Conservation (phyloP, 2,329 filamentous ascomycete species). For the Talaromyces sp. region DNA sequence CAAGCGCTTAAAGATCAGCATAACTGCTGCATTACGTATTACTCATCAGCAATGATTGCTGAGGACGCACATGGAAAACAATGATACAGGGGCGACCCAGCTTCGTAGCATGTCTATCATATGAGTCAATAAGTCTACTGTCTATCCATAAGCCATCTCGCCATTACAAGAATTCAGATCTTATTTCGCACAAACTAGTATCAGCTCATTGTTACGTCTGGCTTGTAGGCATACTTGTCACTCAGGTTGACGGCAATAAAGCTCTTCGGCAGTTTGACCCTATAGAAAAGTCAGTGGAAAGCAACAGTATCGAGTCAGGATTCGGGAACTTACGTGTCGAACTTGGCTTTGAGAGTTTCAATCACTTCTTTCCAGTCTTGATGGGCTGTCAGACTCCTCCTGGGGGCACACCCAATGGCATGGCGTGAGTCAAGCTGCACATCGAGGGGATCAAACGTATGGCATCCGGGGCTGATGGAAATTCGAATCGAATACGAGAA, state of each 20-base stretch:
- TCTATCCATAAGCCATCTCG: not conserved
- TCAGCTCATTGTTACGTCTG: not conserved
- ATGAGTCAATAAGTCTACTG: not conserved
- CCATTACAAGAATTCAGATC: not conserved
- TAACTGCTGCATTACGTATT: not conserved
- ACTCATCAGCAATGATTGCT: not conserved
- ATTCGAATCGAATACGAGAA: conserved; percentile 97
- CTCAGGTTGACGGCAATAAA: conserved; percentile 49
- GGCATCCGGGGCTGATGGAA: conserved; percentile 89
- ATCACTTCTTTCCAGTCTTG: conserved; percentile 96
- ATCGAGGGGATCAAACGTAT: conserved; percentile 92
- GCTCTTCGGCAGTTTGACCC: conserved; percentile 47
- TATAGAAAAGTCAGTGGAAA: conserved; percentile 15
- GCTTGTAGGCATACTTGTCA: conserved; percentile 32
- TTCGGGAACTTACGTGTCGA: conserved; percentile 68
- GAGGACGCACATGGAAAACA: not conserved
- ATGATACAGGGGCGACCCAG: not conserved
- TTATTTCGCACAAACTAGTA: not conserved
- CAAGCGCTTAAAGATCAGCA: not conserved
- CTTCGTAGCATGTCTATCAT: not conserved
- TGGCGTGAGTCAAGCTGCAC: conserved; percentile 95
- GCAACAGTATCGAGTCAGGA: conserved; percentile 3
- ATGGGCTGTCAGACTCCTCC: conserved; percentile 83
- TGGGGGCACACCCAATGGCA: conserved; percentile 89
- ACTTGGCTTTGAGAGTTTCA: conserved; percentile 88